phyloP scores from a whole-genome alignment of 1,139 yeast species.

The Pichia norvegensis region DNA sequence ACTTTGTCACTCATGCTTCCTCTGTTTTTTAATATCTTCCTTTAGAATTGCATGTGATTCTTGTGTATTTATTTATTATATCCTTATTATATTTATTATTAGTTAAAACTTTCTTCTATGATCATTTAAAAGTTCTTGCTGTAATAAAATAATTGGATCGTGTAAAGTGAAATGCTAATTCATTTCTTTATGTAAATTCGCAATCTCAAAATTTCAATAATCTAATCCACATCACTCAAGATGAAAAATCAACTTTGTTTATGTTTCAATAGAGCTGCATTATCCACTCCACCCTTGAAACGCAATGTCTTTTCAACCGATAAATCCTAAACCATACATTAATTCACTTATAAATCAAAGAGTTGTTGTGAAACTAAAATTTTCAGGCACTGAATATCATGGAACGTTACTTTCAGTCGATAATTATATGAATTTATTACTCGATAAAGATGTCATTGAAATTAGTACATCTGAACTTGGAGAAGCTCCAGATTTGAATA shows the following conservation, averaged over 20 bases:
- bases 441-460: slow-evolving; percentile 39
- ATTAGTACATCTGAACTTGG: slow-evolving; percentile 13
- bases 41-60: slow-evolving; percentile 3
- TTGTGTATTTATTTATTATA: slow-evolving; percentile 13
- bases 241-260: too few relatives aligned
- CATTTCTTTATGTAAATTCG: too few relatives aligned
- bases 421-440: slow-evolving; percentile 84
- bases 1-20: not conserved
- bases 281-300: too few relatives aligned
- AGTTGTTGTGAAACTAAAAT: slow-evolving; percentile 82
- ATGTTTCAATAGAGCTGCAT: too few relatives aligned
- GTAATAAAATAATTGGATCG: too few relatives aligned
- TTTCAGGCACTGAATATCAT: slow-evolving; percentile 85
- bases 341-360: slow-evolving; percentile 61
- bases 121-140: too few relatives aligned
- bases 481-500: slow-evolving; percentile 6
- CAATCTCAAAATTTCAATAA: not conserved
- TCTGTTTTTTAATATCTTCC: not conserved
- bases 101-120: not conserved
- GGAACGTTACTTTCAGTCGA: slow-evolving; percentile 81
- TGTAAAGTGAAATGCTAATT: too few relatives aligned
- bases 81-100: slow-evolving; percentile 5
- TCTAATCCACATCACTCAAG: too few relatives aligned
- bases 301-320: slow-evolving; percentile 49
- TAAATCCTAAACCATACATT: slow-evolving; percentile 87